Evolutionary conservation across 257 asterid species (phyloP), one percentile per base, ranked within the genome.

Genomic region (Penstemon newberryi): DNA sequence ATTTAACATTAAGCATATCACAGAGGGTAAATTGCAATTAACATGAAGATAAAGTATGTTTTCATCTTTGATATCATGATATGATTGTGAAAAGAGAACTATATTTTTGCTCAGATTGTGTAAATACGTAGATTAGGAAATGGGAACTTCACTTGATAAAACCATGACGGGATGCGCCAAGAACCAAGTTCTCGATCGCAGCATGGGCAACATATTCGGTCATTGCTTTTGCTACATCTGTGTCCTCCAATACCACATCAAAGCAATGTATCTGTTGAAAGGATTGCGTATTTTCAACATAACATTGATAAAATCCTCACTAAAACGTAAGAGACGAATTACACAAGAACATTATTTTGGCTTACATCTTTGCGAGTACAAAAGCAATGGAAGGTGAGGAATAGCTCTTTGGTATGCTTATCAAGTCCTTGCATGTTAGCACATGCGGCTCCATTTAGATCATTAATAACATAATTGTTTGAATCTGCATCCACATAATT

Each of bases 291-390:
- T 56, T 46, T 43, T 0, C 43, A 45, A 19, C 33, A 25, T 25
- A 25, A 25, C 2, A 25, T 25, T 25, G 3, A 49, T 3, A 63
- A 8, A 57, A 49, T 46, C 33, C 33, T 37, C 43, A 6, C 6
- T 5, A 6, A 53, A 11, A 13, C 8, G 40, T 33, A 56, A 11
- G n/a, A 2, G 7, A 44, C 46, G 42, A 6, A 44, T 8, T 15
- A 63, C 10, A 62, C 11, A 51, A 56, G 33, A 15, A 5, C 0
- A 36, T 19, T 5, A 6, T 72, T 37, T 54, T 3, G 36, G 49
- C 89, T 59, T 79, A 92, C 98, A 5, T 92, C 92, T 84, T 92
- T 89, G 38, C 98, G 84, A 2, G 86, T 74, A 59, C 98, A 92
- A 63, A 79, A 89, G 78, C 96, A 89, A 79, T 86, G 98, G 73